Evolutionary conservation across 768 basidiomycete genomes (phyloP), one percentile per base, ranked within the genome.

Genomic region (Lactarius evosmus): DNA sequence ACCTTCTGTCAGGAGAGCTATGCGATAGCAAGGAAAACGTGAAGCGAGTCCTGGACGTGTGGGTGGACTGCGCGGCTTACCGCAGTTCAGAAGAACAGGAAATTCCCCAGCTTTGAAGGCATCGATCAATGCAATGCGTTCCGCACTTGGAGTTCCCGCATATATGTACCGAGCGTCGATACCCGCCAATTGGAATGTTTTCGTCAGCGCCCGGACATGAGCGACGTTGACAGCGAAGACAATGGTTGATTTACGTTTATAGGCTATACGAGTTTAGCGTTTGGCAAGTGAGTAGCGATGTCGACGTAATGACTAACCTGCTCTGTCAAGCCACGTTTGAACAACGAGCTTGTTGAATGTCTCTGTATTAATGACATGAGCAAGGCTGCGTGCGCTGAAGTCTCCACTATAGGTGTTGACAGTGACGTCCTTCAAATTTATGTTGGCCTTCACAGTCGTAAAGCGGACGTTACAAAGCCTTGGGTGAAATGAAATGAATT

Each of bases 1-100:
- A 4, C 95, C 95, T 77, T 97, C 95, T 1, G 94, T 96, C 67
- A 97, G 78, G 54, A 97, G 89, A 25, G 93, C 93, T 88, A 58
- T 34, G 50, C 0, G 41, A 44, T 11, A 30, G 32, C 9, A 55
- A 51, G 38, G 11, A 9, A 44, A 61, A 44, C 36, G 14, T 40
- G 36, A 55, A 22, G 11, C 4, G 14, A 60, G 52, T 61, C 63
- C 33, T 12, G 9, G 50, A 55, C n/a, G n/a, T 4, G 49, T 52
- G 57, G 9, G 3, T 32, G 34, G 32, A n/a, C 59, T 11, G 36
- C 51, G 33, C 14, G 58, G 71, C 77, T 27, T 61, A 91, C 91
- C 88, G 70, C 95, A 98, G 70, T 98, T 98, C 52, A 98, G 75
- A 30, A 98, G 78, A 1, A 98, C 91, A 12, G 94, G 93, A 70